A percentile compares a stretch with the other conserved stretches of the same genome.
Conservation (phyloP, 495 filamentous ascomycete species). For the Gamarada debralockiae region DNA sequence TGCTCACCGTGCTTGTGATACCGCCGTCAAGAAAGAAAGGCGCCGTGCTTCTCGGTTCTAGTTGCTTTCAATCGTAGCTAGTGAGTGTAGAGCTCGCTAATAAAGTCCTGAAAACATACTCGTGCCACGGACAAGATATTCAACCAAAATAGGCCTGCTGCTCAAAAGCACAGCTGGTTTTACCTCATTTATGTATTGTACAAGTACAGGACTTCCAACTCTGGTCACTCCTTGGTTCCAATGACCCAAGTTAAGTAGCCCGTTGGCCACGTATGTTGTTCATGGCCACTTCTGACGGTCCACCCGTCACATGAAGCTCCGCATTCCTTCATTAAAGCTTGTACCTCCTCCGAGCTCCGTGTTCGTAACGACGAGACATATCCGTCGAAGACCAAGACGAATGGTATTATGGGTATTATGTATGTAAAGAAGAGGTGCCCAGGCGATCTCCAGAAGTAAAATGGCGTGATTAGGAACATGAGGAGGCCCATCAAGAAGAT, state of each 20-base stretch:
- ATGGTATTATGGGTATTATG: conserved; percentile 58
- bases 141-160: no score
- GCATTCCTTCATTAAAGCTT: conserved; percentile 48
- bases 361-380: conserved; percentile 60
- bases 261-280: conserved; percentile 44
- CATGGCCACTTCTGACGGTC: conserved; percentile 49
- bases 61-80: no score
- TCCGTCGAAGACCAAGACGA: conserved; percentile 64
- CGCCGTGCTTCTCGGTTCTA: no score
- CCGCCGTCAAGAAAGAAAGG: no score
- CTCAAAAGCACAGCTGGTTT: no score
- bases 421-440: conserved; percentile 61
- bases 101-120: no score
- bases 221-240: conserved; percentile 31
- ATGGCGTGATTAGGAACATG: conserved; percentile 50
- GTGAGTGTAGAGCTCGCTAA: no score
- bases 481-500: conserved; percentile 51
- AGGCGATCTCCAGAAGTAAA: conserved; percentile 57
- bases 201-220: not conserved
- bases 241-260: conserved; percentile 49
- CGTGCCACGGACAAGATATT: no score
- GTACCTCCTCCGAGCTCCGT: conserved; percentile 59
- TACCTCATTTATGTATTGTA: no score
- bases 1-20: no score
- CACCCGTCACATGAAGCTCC: conserved; percentile 43